Percentiles rank a stretch among this genome's conserved stretches.
Evolutionary conservation across 106 monocot species (phyloP).

Genomic region (Vanilla planifolia): DNA sequence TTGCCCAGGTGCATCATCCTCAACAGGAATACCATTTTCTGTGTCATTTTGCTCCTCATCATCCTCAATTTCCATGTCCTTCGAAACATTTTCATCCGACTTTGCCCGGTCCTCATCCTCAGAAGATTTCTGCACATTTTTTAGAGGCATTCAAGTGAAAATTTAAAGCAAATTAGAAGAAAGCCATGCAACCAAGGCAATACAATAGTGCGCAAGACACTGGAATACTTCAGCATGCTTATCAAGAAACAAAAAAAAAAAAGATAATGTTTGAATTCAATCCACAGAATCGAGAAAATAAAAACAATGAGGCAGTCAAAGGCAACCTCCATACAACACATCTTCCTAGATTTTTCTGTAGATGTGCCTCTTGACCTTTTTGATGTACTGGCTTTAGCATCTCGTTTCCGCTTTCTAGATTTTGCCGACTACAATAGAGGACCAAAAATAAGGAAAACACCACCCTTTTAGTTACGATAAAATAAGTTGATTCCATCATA

Average conservation of each 20-base stretch:
- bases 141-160: not conserved
- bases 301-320: not conserved
- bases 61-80: slow-evolving; percentile 28
- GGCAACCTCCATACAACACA: not conserved
- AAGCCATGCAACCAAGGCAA: not conserved
- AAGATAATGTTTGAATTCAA: not conserved
- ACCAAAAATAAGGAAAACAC: slow-evolving; percentile 12
- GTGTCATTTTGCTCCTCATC: slow-evolving; percentile 15
- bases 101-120: slow-evolving; percentile 14
- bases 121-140: slow-evolving; percentile 16
- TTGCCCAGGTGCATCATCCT: slow-evolving; percentile 19
- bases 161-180: not conserved
- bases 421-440: slow-evolving; percentile 33
- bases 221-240: not conserved
- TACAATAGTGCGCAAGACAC: not conserved
- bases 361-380: slow-evolving; percentile 17
- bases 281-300: not conserved
- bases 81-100: slow-evolving; percentile 4
- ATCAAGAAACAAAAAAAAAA: not conserved
- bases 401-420: slow-evolving; percentile 61
- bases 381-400: slow-evolving; percentile 35
- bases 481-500: not conserved
- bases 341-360: slow-evolving; percentile 42
- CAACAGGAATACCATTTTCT: slow-evolving; percentile 23
- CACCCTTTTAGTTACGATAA: not conserved